A percentile compares a stretch with the other conserved stretches of the same genome.
phyloP scores from a whole-genome alignment of 2,329 filamentous ascomycete species.

The Coniosporium tulheliwenetii region DNA sequence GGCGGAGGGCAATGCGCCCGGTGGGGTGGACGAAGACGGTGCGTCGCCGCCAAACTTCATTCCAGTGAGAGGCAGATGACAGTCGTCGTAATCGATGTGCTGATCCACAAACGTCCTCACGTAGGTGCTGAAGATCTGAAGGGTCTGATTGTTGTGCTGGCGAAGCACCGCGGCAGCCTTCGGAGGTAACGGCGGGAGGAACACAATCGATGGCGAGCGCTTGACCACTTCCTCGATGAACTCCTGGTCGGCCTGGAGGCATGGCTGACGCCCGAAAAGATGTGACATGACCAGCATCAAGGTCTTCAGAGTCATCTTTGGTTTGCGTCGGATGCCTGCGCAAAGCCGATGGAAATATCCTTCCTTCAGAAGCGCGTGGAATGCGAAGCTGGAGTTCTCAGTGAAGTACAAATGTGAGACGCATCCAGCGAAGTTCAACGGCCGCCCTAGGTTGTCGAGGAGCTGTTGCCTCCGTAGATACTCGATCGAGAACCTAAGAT shows the following conservation, averaged over 20 bases:
- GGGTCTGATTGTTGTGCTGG: conserved; percentile 48
- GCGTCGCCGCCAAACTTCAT: conserved; percentile 24
- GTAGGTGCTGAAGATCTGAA: conserved; percentile 52
- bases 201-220: conserved; percentile 45
- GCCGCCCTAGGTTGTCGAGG: conserved; percentile 42
- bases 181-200: conserved; percentile 47
- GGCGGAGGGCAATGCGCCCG: conserved; percentile 18
- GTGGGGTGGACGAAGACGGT: conserved; percentile 1
- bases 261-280: conserved; percentile 48
- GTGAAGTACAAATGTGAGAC: conserved; percentile 63
- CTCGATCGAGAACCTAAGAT: conserved; percentile 67
- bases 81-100: conserved; percentile 39
- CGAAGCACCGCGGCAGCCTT: conserved; percentile 40
- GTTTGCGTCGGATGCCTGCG: conserved; percentile 34
- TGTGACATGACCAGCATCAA: conserved; percentile 56
- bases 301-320: conserved; percentile 35
- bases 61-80: conserved; percentile 42
- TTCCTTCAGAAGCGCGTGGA: conserved; percentile 55
- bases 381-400: conserved; percentile 60
- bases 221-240: conserved; percentile 34
- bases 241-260: conserved; percentile 29
- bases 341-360: conserved; percentile 57
- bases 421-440: conserved; percentile 56
- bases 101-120: conserved; percentile 54
- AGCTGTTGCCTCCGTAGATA: conserved; percentile 57